Evolutionary conservation across 106 monocot genomes (phyloP), one percentile per base, ranked within the genome.

Genomic region (Acorus gramineus): DNA sequence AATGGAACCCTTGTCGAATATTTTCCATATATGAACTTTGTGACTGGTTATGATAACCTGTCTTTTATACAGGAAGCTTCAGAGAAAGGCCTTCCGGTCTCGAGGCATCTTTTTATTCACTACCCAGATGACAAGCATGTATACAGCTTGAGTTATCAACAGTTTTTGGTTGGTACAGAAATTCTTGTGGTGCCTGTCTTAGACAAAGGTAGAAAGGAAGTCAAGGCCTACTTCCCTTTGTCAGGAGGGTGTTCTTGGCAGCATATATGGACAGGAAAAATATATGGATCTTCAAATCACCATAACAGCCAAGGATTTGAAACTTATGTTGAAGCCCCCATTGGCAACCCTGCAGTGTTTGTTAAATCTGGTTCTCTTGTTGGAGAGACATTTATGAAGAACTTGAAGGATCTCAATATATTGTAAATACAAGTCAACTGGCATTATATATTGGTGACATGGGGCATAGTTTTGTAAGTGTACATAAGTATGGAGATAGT

Each of bases 291-390:
- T 49, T 57, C 14, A 8, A 52, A 28, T 28, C 28, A 54, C 3
- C 43, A 50, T 42, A 51, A 2, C 7, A 13, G 53, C 4, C 64
- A 72, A 57, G 91, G 91, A 65, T 67, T 69, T 69, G 79, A 92
- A 70, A 74, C 67, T 13, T 45, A 72, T 72, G 71, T 92, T 6
- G 81, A 92, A 47, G 87, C 92, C 60, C 81, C 84, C 4, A 72
- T 92, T 52, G 92, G 92, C 7, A 84, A 72, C 51, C 92, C 92
- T 53, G 87, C 92, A 59, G 78, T 87, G 11, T 92, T 92, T 73
- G 87, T 92, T 2, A 87, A 82, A 57, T 11, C 7, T 62, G 87
- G 84, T 11, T 87, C 92, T 47, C 42, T 42, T 46, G 65, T 76
- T 47, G 87, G 92, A 2, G 68, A 82, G 42, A 73, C 64, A 65